A percentile compares a stretch with the other conserved stretches of the same genome.
phyloP scores from a whole-genome alignment of 2,329 filamentous ascomycete genomes.

The Grosmannia serpens region DNA sequence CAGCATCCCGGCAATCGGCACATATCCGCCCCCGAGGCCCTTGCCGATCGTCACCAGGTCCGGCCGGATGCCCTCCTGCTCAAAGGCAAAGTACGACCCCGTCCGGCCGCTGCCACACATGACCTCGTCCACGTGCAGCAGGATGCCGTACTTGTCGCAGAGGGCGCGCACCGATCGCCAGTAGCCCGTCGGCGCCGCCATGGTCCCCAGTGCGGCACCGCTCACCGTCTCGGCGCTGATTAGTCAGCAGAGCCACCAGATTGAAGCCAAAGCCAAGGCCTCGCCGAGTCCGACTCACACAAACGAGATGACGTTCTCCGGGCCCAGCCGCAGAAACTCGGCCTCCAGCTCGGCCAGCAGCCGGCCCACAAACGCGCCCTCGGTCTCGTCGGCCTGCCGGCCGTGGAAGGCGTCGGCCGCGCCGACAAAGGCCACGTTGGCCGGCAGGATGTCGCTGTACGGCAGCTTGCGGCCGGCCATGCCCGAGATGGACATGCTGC shows the following conservation, averaged over 20 bases:
- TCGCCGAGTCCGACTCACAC: conserved; percentile 25
- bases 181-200: conserved; percentile 55
- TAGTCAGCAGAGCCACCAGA: not conserved
- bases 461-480: conserved; percentile 45
- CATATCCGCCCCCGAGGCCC: conserved; percentile 52
- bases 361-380: conserved; percentile 41
- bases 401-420: conserved; percentile 53
- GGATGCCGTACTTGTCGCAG: conserved; percentile 58
- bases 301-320: conserved; percentile 53
- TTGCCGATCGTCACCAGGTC: conserved; percentile 59
- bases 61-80: conserved; percentile 37
- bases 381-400: conserved; percentile 32
- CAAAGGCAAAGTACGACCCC: conserved; percentile 50
- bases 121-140: conserved; percentile 70
- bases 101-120: conserved; percentile 57
- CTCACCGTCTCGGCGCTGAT: conserved; percentile 21
- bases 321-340: conserved; percentile 48
- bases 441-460: conserved; percentile 44
- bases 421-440: conserved; percentile 44
- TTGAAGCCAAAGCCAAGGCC: not conserved
- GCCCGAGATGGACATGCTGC: conserved; percentile 47
- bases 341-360: conserved; percentile 51
- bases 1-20: conserved; percentile 49
- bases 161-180: conserved; percentile 55
- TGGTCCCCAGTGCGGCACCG: conserved; percentile 59